Conservation (phyloP, 768 basidiomycete genomes). For the Auricularia sp. region DNA sequence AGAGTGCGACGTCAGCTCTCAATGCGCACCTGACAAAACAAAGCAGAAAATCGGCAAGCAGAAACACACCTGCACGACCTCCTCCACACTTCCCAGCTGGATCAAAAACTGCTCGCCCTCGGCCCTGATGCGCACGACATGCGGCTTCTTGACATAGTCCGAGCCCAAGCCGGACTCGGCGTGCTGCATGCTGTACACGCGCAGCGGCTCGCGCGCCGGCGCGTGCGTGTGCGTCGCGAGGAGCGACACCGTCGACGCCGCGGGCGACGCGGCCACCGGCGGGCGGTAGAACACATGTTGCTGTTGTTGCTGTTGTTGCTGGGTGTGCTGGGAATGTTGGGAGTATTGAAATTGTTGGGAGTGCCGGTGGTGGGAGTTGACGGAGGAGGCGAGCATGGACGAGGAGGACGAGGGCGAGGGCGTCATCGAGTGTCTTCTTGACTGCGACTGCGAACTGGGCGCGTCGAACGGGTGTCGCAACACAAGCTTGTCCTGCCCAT, state of each 20-base stretch:
- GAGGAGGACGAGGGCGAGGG: neutral
- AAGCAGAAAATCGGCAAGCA: no score
- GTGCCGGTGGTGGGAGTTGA: no score
- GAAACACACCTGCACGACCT: constrained; percentile 31
- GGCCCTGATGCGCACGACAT: constrained; percentile 83
- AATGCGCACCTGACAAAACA: no score
- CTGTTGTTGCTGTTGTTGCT: neutral
- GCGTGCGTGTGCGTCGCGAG: neutral
- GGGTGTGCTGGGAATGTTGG: no score
- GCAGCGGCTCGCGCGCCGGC: constrained; percentile 30
- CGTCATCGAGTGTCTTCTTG: neutral
- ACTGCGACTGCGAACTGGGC: neutral
- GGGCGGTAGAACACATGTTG: neutral
- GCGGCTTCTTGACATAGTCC: constrained; percentile 87
- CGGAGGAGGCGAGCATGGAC: no score
- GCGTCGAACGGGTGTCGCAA: neutral
- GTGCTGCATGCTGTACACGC: constrained; percentile 71
- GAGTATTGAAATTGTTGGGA: no score
- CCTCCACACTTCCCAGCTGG: constrained; percentile 73
- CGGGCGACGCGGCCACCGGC: neutral
- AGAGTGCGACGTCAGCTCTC: no score
- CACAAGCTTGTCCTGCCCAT: neutral
- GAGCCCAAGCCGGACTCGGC: constrained; percentile 92
- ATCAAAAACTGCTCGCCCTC: constrained; percentile 96
- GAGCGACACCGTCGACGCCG: neutral